Percentiles rank a stretch among this genome's conserved stretches.
phyloP scores from a whole-genome alignment of 257 asterid species.

The Lithospermum erythrorhizon region DNA sequence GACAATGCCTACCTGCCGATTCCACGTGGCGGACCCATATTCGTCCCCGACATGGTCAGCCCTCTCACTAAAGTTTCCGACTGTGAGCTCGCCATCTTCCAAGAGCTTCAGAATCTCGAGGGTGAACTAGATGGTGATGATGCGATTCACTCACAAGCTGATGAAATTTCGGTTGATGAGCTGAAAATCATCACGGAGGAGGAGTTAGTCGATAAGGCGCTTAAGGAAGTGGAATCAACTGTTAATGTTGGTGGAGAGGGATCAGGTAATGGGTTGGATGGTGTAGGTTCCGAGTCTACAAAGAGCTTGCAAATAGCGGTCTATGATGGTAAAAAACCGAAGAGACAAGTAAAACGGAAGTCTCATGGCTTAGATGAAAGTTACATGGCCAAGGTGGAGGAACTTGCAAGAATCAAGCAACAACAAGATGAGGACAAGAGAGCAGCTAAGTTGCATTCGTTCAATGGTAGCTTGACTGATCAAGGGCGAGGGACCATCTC shows the following conservation, averaged over 20 bases:
- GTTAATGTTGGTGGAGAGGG: slow-evolving; percentile 14
- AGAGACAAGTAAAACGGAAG: slow-evolving; percentile 20
- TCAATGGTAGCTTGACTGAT: slow-evolving; percentile 46
- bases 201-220: slow-evolving; percentile 64
- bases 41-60: slow-evolving; percentile 46
- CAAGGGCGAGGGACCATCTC: slow-evolving; percentile 22
- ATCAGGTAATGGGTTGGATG: slow-evolving; percentile 21
- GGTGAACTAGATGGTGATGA: slow-evolving; percentile 35
- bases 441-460: slow-evolving; percentile 70
- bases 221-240: slow-evolving; percentile 43
- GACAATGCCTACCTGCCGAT: slow-evolving; percentile 42
- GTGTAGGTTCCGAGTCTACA: slow-evolving; percentile 24
- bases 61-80: slow-evolving; percentile 50
- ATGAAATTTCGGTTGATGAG: slow-evolving; percentile 71
- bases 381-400: slow-evolving; percentile 61
- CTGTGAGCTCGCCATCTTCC: slow-evolving; percentile 39
- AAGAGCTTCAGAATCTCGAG: slow-evolving; percentile 57
- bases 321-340: slow-evolving; percentile 13
- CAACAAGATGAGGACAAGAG: slow-evolving; percentile 72
- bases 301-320: slow-evolving; percentile 13
- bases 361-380: slow-evolving; percentile 42
- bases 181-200: slow-evolving; percentile 69
- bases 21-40: slow-evolving; percentile 83
- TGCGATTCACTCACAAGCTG: slow-evolving; percentile 25
- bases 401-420: slow-evolving; percentile 68